Conservation (phyloP, 78 protist genomes). For the Diacronema lutheri region DNA sequence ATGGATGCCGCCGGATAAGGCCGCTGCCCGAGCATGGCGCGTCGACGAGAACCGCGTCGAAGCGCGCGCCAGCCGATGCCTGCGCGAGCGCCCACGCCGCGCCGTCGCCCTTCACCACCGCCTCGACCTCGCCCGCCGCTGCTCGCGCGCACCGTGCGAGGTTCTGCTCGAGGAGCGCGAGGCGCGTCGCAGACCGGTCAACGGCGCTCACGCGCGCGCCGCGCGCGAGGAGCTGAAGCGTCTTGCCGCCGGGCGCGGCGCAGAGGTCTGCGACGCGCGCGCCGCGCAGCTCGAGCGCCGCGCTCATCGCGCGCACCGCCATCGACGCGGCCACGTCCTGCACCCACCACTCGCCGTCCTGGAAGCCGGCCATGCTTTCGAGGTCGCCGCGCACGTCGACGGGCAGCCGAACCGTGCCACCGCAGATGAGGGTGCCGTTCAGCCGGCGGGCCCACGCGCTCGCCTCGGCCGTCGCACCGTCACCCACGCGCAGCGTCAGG, state of each 20-base stretch:
- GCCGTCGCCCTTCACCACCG: not conserved
- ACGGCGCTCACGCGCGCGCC: not conserved
- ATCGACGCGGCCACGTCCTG: conserved; percentile 16
- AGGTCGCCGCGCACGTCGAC: too few relatives aligned
- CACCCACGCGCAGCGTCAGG: too few relatives aligned
- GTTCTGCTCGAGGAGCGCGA: not conserved
- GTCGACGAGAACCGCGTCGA: conserved; percentile 43
- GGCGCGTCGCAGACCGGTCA: not conserved
- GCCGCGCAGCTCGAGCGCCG: not conserved
- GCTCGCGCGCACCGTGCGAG: not conserved
- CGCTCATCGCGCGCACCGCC: not conserved
- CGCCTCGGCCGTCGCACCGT: too few relatives aligned
- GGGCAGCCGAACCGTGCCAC: too few relatives aligned
- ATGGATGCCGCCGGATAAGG: not conserved
- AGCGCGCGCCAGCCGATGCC: not conserved
- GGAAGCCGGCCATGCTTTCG: too few relatives aligned
- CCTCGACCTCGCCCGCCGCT: not conserved
- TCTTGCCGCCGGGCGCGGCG: conserved; percentile 55
- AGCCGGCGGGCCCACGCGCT: too few relatives aligned
- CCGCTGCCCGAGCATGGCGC: conserved; percentile 66
- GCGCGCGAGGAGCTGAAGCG: not conserved
- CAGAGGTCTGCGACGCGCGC: conserved; percentile 21
- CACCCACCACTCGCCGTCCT: not conserved
- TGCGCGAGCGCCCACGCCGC: not conserved
- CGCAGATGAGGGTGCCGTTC: too few relatives aligned